Base-by-base conservation (phyloP, 768 basidiomycete species). In the Leccinum disarticulatum region DNA sequence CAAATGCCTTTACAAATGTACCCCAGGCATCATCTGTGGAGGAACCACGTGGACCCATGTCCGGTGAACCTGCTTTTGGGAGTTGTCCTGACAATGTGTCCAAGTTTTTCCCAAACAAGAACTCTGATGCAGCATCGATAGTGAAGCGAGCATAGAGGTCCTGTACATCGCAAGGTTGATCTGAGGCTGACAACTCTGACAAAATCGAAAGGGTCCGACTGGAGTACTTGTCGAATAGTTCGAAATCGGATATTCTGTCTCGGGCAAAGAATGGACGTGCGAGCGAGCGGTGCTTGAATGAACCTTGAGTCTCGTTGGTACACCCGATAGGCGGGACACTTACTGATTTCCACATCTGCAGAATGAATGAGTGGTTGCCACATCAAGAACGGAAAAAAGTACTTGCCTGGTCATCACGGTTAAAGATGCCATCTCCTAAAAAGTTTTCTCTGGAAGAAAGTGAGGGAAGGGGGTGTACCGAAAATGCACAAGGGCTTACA, bases 351-450 rank as follows among this genome's bases (percentile, higher is more conserved):
- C 87, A 90, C 61, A 74, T 76, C 86, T 80, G 41, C 7, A 13
- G 9, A 10, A 60, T 7, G 63, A 52, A 59, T 56, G 41, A 64
- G 61, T 50, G 60, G 17, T 19, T 5, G 54, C 60, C 13, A 30
- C 17, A 36, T 22, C 8, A 46, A 61, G 8, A 28, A 53, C 22
- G 15, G 43, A 17, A 48, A 27, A 52, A 17, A 47, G 19, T 50
- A 61, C 77, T 73, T 68, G 84, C 85, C 73, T 86, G 83, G 64
- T 87, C 88, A 69, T 90, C 89, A 15, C 88, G 80, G 63, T 90
- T 90, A 71, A 91, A 91, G 41, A 91, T 90, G 2, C 89, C 88
- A 61, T 82, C 77, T 4, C 90, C 90, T n/a, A 91, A 77, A 68
- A 89, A 86, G 50, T 38, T 68, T 59, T 79, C 77, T 64, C 77